These are phyloP conservation scores for Sanguinoderma infundibulare DNA, from an alignment of 1,284 basidiomycete species.

Conservation along the genomic window DNA sequence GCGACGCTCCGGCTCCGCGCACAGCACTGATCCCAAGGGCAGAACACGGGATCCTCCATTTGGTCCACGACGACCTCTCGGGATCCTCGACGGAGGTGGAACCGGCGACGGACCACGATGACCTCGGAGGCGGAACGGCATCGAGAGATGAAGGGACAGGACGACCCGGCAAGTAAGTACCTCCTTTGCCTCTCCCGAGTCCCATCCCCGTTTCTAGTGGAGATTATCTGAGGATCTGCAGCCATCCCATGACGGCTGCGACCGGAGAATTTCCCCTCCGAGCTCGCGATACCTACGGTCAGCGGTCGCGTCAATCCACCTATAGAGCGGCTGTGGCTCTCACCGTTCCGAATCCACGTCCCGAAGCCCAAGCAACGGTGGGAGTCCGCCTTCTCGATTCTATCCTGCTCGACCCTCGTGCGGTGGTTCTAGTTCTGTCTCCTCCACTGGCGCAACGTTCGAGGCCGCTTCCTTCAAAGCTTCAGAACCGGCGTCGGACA, in stretches of 20 bases:
- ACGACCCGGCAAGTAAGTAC: background rate
- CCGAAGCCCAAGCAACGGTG: background rate
- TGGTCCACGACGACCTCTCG: background rate
- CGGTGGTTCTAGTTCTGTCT: background rate
- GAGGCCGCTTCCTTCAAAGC: background rate
- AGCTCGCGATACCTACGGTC: background rate
- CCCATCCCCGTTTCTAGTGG: background rate
- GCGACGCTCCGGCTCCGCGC: slow-evolving; percentile 9
- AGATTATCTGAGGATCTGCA: slow-evolving; percentile 14
- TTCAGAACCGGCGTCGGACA: background rate
- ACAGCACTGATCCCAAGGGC: background rate
- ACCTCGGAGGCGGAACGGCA: background rate
- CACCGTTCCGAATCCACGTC: background rate
- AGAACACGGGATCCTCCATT: background rate
- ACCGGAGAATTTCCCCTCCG: slow-evolving; percentile 1
- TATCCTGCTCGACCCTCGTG: too few species aligned
- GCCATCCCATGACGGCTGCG: slow-evolving; percentile 13
- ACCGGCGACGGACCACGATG: background rate
- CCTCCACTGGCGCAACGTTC: background rate
- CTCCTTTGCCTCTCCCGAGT: background rate
- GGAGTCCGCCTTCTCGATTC: background rate
- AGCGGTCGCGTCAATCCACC: background rate
- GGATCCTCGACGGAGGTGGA: background rate
- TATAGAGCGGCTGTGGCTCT: background rate
- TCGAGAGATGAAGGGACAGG: background rate